Conservation (phyloP, 257 asterid genomes). For the Solanum phureja region DNA sequence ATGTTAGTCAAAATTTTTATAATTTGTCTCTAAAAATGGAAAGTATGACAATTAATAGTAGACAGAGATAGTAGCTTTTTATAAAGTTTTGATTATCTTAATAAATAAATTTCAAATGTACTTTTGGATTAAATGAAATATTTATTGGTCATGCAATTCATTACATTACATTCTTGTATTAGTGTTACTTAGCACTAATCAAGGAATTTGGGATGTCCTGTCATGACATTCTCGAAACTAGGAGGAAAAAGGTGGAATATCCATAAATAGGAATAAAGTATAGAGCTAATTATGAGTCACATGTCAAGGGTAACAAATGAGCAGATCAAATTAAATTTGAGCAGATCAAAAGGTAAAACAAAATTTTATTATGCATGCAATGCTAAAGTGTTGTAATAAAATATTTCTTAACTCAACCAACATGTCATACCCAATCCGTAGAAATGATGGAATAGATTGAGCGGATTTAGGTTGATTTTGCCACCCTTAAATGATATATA, state of each 20-base stretch:
- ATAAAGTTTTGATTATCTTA: no score
- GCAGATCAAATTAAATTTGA: no score
- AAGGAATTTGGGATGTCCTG: neutral
- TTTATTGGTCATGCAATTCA: neutral
- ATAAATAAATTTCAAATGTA: neutral
- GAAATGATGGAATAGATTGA: neutral
- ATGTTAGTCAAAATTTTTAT: no score
- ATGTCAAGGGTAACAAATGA: no score
- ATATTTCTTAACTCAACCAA: neutral
- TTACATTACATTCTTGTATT: neutral
- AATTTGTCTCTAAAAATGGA: no score
- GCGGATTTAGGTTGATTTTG: neutral
- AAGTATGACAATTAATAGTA: no score
- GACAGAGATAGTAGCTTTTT: no score
- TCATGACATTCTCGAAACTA: neutral
- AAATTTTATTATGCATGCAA: no score
- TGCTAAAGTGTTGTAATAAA: neutral
- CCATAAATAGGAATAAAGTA: neutral
- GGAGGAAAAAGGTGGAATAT: neutral
- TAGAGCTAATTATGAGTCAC: neutral
- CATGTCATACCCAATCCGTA: no score
- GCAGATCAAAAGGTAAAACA: no score
- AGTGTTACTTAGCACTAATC: neutral
- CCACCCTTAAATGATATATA: neutral
- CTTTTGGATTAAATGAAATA: neutral